Evolutionary conservation across 495 filamentous ascomycete genomes (phyloP).

Genomic region (Hyaloscypha bicolor): DNA sequence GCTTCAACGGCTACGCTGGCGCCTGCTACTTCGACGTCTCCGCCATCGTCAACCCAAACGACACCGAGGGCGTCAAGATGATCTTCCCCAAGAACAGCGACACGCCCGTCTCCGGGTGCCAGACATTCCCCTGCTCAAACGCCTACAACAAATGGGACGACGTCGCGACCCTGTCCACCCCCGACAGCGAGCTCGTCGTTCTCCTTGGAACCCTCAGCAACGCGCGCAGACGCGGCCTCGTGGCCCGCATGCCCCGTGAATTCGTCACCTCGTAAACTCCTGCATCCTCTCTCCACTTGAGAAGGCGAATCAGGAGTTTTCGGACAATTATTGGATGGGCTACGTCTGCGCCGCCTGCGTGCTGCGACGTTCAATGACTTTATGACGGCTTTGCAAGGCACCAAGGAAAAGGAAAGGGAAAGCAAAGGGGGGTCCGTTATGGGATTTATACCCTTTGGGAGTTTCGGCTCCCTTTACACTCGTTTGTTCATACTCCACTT

Average conservation of each 20-base stretch:
- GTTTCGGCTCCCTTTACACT: conserved; percentile 16
- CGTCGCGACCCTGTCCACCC: conserved; percentile 45
- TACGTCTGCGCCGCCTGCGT: conserved; percentile 26
- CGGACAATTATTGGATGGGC: background rate
- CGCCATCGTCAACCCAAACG: conserved; percentile 53
- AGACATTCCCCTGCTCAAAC: conserved; percentile 46
- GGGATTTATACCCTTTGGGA: background rate
- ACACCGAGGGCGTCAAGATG: conserved; percentile 47
- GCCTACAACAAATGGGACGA: conserved; percentile 55
- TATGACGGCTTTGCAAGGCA: conserved; percentile 3
- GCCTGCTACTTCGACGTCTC: conserved; percentile 55
- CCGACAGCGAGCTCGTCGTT: conserved; percentile 23
- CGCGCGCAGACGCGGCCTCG: conserved; percentile 16
- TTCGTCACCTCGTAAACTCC: conserved; percentile 16
- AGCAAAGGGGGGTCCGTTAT: background rate
- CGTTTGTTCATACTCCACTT: conserved; percentile 15
- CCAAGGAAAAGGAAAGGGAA: background rate
- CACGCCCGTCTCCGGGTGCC: conserved; percentile 44
- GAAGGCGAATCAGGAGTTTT: background rate
- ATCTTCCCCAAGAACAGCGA: conserved; percentile 42
- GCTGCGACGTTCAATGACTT: conserved; percentile 26
- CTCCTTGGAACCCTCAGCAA: conserved; percentile 27
- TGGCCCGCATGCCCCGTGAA: conserved; percentile 4
- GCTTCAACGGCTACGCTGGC: conserved; percentile 46
- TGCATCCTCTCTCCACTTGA: conserved; percentile 1